Percentiles rank a stretch among this genome's conserved stretches.
These are phyloP conservation scores for Sugiyamaella marilandica DNA, from an alignment of 805 yeast species.

Conservation along the genomic window DNA sequence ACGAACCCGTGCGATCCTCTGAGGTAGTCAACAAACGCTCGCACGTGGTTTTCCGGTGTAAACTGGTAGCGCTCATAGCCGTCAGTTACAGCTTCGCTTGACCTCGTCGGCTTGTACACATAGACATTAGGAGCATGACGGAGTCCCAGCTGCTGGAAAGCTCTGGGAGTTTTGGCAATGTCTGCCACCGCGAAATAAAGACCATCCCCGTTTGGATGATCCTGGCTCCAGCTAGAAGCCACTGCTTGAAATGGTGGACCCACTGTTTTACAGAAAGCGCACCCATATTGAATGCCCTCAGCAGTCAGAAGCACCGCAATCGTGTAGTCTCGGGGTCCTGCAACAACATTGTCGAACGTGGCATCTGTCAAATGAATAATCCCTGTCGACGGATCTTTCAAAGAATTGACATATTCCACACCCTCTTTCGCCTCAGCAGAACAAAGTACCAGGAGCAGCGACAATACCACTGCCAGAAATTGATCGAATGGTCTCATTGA, in stretches of 20 bases:
- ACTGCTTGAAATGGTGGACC: slow-evolving; percentile 59
- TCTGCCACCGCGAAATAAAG: slow-evolving; percentile 75
- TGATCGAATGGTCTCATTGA: not conserved
- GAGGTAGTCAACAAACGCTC: slow-evolving; percentile 17
- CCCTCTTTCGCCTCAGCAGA: not conserved
- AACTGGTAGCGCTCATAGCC: slow-evolving; percentile 26
- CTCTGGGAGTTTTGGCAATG: slow-evolving; percentile 49
- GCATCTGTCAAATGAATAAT: slow-evolving; percentile 51
- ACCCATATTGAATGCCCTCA: slow-evolving; percentile 64
- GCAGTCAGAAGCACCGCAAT: slow-evolving; percentile 70
- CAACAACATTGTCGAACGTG: slow-evolving; percentile 52
- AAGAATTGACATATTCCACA: not conserved
- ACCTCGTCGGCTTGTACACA: slow-evolving; percentile 51
- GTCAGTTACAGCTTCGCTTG: slow-evolving; percentile 25
- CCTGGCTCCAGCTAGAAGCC: slow-evolving; percentile 59
- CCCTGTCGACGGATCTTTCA: slow-evolving; percentile 18
- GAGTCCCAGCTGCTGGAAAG: slow-evolving; percentile 51
- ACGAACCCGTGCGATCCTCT: slow-evolving; percentile 21
- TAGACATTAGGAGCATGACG: slow-evolving; percentile 75
- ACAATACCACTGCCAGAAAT: not conserved
- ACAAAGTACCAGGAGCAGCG: not conserved
- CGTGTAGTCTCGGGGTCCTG: slow-evolving; percentile 65
- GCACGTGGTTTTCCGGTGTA: slow-evolving; percentile 27
- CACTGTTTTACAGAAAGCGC: slow-evolving; percentile 66
- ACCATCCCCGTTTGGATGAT: slow-evolving; percentile 48